These are phyloP conservation scores for Coemansia sp. DNA, from an alignment of 192 early-diverging fungal genomes.

Conservation along the genomic window DNA sequence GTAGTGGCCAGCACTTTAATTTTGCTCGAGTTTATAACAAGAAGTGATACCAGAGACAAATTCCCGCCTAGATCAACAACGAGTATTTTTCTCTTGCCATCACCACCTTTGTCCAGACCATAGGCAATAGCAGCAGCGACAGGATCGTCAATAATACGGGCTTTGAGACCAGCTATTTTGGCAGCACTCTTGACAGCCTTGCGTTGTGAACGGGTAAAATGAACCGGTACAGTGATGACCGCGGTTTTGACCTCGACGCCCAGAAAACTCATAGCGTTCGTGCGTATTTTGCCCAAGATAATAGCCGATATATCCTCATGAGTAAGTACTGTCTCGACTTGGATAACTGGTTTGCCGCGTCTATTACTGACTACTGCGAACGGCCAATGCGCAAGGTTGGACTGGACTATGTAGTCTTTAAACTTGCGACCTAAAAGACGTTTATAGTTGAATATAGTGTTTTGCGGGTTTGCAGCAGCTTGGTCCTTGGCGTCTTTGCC, in stretches of 20 bases:
- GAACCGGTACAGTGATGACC: constrained; percentile 96
- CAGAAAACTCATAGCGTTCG: constrained; percentile 89
- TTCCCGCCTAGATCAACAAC: constrained; percentile 98
- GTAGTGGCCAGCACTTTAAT: constrained; percentile 98
- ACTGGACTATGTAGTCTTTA: constrained; percentile 89
- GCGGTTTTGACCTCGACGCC: constrained; percentile 81
- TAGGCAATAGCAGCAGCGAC: constrained; percentile 98
- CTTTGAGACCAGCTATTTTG: constrained; percentile 89
- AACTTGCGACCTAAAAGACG: constrained; percentile 96
- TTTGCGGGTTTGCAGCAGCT: constrained; percentile 95
- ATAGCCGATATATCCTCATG: constrained; percentile 96
- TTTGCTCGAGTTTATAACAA: constrained; percentile 94
- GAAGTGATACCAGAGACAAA: constrained; percentile 96
- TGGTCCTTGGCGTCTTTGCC: constrained; percentile 99
- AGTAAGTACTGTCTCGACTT: too few relatives aligned
- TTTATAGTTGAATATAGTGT: constrained; percentile 98
- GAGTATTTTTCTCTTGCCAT: constrained; percentile 90
- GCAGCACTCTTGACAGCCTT: constrained; percentile 98
- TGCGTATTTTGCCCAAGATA: constrained; percentile 96
- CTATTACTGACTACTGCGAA: constrained; percentile 91
- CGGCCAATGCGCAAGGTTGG: constrained; percentile 98
- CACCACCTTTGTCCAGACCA: constrained; percentile 88
- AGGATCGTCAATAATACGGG: constrained; percentile 98
- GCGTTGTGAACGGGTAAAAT: constrained; percentile 98
- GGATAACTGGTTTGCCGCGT: constrained; percentile 79